Evolutionary conservation across 352 stramenopile species (phyloP), one percentile per base, ranked within the genome.

Genomic region (Pythium periplocum): DNA sequence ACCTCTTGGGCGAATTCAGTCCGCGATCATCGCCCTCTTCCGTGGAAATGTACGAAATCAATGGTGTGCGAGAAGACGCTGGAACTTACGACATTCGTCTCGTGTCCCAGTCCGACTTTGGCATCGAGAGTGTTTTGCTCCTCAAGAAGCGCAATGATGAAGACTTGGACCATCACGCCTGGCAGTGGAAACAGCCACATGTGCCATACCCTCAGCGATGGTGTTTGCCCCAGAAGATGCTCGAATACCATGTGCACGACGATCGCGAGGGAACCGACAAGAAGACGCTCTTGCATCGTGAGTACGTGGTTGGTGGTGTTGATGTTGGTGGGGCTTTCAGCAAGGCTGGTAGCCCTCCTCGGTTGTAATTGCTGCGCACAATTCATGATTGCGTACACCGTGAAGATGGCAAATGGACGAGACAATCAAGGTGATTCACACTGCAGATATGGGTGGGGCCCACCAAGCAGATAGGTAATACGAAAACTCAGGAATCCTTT

Each of bases 291-390:
- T 70, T 76, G 17, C 17, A 26, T 52, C 50, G 57, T 2, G 54
- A 76, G 10, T 80, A 81, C 51, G 52, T 78, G 35, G 59, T 87
- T 31, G 71, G 77, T 11, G 74, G 72, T n/a, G 62, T 84, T n/a
- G 65, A 84, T 42, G 66, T 48, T 8, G 71, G 69, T 9, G 77
- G 77, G 8, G 64, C 57, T 26, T 73, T 71, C 48, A 66, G 60
- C 38, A 75, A 77, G 55, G 55, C 55, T 7, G 42, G 48, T 8
- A 44, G 34, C 33, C 55, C 55, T 6, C 55, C 55, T 6, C n/a
- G 39, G 31, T 31, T 17, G 31, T 39, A 48, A 26, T 38, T 26
- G 30, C 39, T 42, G 36, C 37, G 17, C 17, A 26, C 17, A 26
- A 26, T 26, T 26, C 17, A 26, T 26, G 17, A 26, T 26, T 26